Evolutionary conservation across 2,329 filamentous ascomycete species (phyloP), one percentile per base, ranked within the genome.

Genomic region (Xenosphaeropsis pyriputrescens): DNA sequence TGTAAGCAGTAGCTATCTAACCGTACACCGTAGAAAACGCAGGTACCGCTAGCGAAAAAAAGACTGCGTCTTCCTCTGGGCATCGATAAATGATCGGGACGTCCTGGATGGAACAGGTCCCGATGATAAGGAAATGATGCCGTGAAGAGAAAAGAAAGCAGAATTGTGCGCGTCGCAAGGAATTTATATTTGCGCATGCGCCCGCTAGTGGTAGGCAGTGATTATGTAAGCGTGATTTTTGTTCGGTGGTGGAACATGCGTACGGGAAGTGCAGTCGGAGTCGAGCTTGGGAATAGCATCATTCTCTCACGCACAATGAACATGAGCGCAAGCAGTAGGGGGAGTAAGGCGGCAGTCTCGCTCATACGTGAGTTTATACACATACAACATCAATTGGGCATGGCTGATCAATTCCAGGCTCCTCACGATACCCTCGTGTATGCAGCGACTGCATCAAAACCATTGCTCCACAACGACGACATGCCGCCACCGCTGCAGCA

Each of bases 31-130:
- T 85, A 75, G 59, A 62, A 59, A 58, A 63, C 63, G 50, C 83
- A 86, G 85, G 83, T 79, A 79, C 83, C 75, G 86, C 83, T 95
- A 95, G 88, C 88, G 88, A 86, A 93, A 86, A 26, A 86, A 84
- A 83, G 81, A 80, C 81, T 84, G 81, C 78, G 64, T 58, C 55
- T 82, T 65, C 58, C 57, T 94, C 83, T 94, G 59, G 84, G 84
- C 88, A 91, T 76, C 65, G 62, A 62, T 75, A 71, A 91, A 94
- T 94, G 88, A 77, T 88, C 85, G 85, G 72, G 72, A 79, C 76
- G 72, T 77, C 72, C 70, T 81, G 71, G 65, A 62, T 57, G 64
- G 62, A 68, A 67, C 67, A 68, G 72, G 68, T 78, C 73, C 77
- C 86, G 85, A 88, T 74, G 88, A 94, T 95, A 95, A 94, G 88